These are phyloP conservation scores for Daldinia vernicosa DNA, from an alignment of 495 filamentous ascomycete species.

Conservation along the genomic window DNA sequence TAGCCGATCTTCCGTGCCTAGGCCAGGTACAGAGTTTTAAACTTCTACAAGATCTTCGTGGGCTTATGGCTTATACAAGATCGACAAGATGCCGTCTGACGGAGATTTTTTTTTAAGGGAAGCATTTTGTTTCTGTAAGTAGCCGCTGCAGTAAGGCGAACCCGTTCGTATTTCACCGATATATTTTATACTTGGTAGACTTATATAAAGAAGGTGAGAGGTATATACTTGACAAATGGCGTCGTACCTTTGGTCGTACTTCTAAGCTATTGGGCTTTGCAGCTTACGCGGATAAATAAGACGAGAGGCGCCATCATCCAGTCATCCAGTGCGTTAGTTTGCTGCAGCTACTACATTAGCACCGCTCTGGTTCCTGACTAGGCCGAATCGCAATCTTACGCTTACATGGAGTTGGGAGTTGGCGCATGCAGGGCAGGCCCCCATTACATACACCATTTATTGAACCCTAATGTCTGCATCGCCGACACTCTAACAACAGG, in stretches of 20 bases:
- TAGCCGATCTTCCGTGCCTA: constrained; percentile 20
- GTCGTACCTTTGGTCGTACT: not conserved
- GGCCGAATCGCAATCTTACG: constrained; percentile 37
- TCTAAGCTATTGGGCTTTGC: constrained; percentile 11
- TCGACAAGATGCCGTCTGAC: constrained; percentile 15
- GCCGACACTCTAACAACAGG: not conserved
- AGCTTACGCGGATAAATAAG: constrained; percentile 24
- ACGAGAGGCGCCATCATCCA: constrained; percentile 14
- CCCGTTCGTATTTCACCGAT: not conserved
- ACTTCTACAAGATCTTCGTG: constrained; percentile 21
- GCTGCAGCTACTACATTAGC: constrained; percentile 41
- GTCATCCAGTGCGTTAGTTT: constrained; percentile 25
- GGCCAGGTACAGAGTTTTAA: constrained; percentile 13
- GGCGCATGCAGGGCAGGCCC: constrained; percentile 22
- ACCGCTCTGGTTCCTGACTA: constrained; percentile 39
- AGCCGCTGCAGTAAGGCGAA: not conserved
- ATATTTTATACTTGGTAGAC: not conserved
- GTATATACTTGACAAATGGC: not conserved
- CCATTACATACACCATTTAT: constrained; percentile 21
- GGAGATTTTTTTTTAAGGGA: not conserved
- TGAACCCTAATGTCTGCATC: constrained; percentile 10
- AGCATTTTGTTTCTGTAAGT: not conserved
- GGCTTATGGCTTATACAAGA: constrained; percentile 12
- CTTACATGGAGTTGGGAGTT: constrained; percentile 31
- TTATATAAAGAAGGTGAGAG: not conserved